A percentile compares a stretch with the other conserved stretches of the same genome.
phyloP scores from a whole-genome alignment of 768 basidiomycete species.

The Tephrocybe rancida region DNA sequence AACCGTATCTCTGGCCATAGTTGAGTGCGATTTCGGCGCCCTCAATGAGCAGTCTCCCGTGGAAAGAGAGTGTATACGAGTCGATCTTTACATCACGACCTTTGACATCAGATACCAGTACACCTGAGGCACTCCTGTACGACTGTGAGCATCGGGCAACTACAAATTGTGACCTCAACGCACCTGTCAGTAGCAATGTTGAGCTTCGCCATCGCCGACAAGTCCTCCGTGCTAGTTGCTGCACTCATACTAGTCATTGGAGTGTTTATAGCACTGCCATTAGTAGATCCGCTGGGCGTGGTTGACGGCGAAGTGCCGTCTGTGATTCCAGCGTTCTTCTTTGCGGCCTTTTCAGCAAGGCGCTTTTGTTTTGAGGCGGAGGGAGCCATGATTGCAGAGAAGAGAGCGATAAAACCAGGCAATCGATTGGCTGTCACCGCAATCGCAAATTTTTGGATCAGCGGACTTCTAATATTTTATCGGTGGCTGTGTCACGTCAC shows the following conservation, averaged over 20 bases:
- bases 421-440: conserved; percentile 19
- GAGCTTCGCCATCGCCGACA: conserved; percentile 87
- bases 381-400: conserved; percentile 64
- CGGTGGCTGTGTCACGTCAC: conserved; percentile 18
- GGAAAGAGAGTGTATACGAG: conserved; percentile 94
- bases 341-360: conserved; percentile 91
- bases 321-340: conserved; percentile 57
- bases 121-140: conserved; percentile 86
- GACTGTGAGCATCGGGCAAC: neutral
- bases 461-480: conserved; percentile 27
- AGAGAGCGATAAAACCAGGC: conserved; percentile 1
- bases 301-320: conserved; percentile 54
- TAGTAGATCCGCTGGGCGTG: conserved; percentile 64
- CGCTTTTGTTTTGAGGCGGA: conserved; percentile 91
- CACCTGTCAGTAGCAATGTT: conserved; percentile 89
- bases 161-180: conserved; percentile 15
- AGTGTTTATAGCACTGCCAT: conserved; percentile 68
- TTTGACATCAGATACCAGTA: conserved; percentile 90
- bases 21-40: conserved; percentile 65
- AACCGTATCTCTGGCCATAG: conserved; percentile 91
- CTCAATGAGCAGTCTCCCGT: conserved; percentile 84
- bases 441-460: conserved; percentile 36
- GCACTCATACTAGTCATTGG: conserved; percentile 85
- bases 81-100: conserved; percentile 98
- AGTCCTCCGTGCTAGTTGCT: conserved; percentile 77